These are phyloP conservation scores for Talaromyces wortmannii DNA, from an alignment of 495 filamentous ascomycete species.

Conservation along the genomic window DNA sequence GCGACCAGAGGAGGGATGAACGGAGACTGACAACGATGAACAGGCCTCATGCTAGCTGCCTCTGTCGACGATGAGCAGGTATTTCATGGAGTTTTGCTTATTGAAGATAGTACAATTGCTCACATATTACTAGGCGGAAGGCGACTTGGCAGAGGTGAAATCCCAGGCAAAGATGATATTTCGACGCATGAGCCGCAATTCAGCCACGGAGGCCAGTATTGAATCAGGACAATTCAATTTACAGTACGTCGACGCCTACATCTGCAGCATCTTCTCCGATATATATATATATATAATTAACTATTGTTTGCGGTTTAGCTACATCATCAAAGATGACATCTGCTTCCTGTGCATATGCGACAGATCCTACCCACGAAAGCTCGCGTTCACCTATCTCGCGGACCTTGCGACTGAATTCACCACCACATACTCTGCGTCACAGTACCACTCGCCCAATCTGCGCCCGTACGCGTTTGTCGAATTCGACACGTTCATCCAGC, in stretches of 20 bases:
- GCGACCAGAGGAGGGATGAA: not conserved
- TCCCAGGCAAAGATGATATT: constrained; percentile 84
- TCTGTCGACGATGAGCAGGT: constrained; percentile 89
- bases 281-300: not conserved
- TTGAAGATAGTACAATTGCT: not conserved
- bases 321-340: constrained; percentile 73
- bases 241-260: constrained; percentile 53
- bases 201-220: constrained; percentile 87
- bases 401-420: constrained; percentile 89
- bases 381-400: constrained; percentile 96
- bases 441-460: constrained; percentile 66
- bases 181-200: constrained; percentile 75
- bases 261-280: not conserved
- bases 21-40: constrained; percentile 5
- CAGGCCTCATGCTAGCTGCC: constrained; percentile 89
- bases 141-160: constrained; percentile 81
- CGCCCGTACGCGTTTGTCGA: constrained; percentile 95
- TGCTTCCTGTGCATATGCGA: constrained; percentile 93
- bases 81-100: constrained; percentile 6
- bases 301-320: constrained; percentile 42
- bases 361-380: constrained; percentile 89
- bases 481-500: constrained; percentile 94
- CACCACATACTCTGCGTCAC: constrained; percentile 66
- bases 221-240: constrained; percentile 79
- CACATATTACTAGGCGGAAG: constrained; percentile 47